phyloP scores from a whole-genome alignment of 2,329 filamentous ascomycete genomes.

The Cylindrodendrum hubeiense region DNA sequence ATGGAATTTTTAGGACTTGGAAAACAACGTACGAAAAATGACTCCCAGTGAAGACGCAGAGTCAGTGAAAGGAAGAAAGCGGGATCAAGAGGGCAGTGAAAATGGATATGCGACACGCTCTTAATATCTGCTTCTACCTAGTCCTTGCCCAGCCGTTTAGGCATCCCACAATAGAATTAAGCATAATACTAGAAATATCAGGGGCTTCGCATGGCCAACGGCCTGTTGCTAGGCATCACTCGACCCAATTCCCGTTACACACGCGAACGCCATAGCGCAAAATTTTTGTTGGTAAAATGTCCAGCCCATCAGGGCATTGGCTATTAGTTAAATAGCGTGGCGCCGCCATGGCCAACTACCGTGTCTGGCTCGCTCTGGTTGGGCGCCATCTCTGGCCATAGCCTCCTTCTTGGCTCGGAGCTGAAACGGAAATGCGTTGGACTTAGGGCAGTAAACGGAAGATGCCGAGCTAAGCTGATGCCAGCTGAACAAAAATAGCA shows the following conservation, averaged over 20 bases:
- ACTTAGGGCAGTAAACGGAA: neutral
- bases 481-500: neutral
- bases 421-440: neutral
- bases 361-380: neutral
- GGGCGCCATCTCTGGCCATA: neutral
- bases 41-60: neutral
- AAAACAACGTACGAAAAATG: neutral
- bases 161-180: neutral
- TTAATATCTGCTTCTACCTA: neutral
- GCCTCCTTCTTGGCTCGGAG: neutral
- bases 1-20: too few species aligned
- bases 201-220: neutral
- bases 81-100: neutral
- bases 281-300: neutral
- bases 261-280: neutral
- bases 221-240: neutral
- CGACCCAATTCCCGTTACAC: neutral
- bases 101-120: neutral
- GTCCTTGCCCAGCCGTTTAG: neutral
- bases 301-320: neutral
- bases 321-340: neutral
- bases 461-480: neutral
- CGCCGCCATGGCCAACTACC: neutral
- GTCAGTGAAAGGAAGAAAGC: neutral
- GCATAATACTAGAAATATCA: neutral